Base-by-base conservation (phyloP, 2,329 filamentous ascomycete genomes). In the Ramularia collo-cygni region DNA sequence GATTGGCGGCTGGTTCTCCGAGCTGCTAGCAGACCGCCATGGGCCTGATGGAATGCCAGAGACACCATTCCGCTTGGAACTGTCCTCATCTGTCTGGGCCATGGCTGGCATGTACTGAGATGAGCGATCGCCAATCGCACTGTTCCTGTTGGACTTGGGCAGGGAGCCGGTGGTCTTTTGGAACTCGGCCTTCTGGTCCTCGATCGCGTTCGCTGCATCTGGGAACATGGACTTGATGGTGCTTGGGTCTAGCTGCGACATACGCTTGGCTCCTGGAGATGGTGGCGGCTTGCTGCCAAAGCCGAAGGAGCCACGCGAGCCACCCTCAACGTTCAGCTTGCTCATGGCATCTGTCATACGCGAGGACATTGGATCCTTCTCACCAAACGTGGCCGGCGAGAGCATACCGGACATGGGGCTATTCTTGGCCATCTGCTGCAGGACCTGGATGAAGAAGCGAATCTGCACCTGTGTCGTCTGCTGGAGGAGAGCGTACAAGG, bases 171-270 rank as follows among this genome's bases (percentile, higher is more conserved):
- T 95, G 62, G 94, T 85, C 63, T 95, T 89, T 13, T 89, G 93
- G 60, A 93, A 96, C 63, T 95, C 93, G 43, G 89, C 90, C 70
- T 95, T 95, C 65, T 98, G 90, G 46, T 92, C 94, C 17, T 90
- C 90, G 63, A 98, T 96, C n/a, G 92, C 92, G 29, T 90, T 90
- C 10, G 92, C 92, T 31, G 92, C 92, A 69, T 98, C 92, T 5
- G 92, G 92, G 64, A 98, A 98, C 92, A 98, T 96, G 56, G 87
- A 88, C 65, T 95, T 95, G 66, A 98, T 95, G 16, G 87, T 93
- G 21, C 83, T 87, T 4, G 86, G 76, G 61, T 96, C 90, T 41
- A 98, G 79, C n/a, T 84, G 88, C 32, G 92, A 96, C 62, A 94
- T 92, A 53, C 92, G 82, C 70, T 95, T 96, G 37, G 81, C 78